phyloP scores from a whole-genome alignment of 441 rosid species.

The Mallotus japonicus region DNA sequence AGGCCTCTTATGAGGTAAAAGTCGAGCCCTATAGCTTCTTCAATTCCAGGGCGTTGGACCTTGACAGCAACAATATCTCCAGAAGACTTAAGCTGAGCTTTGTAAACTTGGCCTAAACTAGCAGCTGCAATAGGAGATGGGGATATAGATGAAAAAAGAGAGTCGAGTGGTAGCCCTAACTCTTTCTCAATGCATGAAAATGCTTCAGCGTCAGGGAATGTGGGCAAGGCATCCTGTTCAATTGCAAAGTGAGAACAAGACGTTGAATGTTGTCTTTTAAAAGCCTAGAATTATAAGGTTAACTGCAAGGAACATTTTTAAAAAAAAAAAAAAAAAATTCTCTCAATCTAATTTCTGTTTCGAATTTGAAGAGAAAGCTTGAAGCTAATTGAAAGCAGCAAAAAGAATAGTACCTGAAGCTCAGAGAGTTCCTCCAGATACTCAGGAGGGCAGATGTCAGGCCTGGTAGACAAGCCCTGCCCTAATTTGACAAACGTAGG shows the following conservation, averaged over 20 bases:
- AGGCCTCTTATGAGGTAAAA: slow-evolving; percentile 83
- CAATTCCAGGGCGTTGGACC: slow-evolving; percentile 91
- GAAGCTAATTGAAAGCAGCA: neutral
- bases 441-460: slow-evolving; percentile 92
- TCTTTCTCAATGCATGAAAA: slow-evolving; percentile 78
- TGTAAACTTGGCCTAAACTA: slow-evolving; percentile 95
- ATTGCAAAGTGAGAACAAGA: neutral
- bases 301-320: too few relatives aligned
- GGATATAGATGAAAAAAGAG: slow-evolving; percentile 64
- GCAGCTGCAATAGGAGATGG: slow-evolving; percentile 71
- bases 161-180: slow-evolving; percentile 63
- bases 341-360: neutral
- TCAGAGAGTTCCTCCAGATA: slow-evolving; percentile 83
- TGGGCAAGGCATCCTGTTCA: slow-evolving; percentile 81
- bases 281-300: neutral
- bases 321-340: too few relatives aligned
- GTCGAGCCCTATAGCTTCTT: slow-evolving; percentile 79
- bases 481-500: slow-evolving; percentile 95
- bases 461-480: slow-evolving; percentile 92
- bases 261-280: neutral
- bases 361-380: neutral
- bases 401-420: slow-evolving; percentile 65
- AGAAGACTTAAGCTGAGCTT: slow-evolving; percentile 73
- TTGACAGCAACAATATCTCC: slow-evolving; percentile 41
- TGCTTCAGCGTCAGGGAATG: slow-evolving; percentile 89